These are phyloP conservation scores for Nemania diffusa DNA, from an alignment of 2,329 filamentous ascomycete genomes.

Conservation along the genomic window DNA sequence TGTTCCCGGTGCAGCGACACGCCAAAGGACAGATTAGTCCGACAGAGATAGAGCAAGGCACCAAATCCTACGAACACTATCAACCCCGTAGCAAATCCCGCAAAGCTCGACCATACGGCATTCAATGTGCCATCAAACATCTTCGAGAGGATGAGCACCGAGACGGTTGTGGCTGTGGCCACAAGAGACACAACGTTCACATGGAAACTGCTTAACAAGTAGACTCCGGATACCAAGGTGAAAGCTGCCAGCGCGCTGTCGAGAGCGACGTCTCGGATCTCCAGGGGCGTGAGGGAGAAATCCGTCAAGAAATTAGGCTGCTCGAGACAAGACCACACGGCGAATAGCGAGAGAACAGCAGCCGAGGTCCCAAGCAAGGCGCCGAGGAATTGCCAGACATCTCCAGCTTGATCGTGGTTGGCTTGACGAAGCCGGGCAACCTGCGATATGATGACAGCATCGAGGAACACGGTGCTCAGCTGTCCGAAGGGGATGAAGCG, in stretches of 20 bases:
- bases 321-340: constrained; percentile 47
- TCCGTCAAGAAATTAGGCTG: constrained; percentile 46
- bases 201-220: constrained; percentile 45
- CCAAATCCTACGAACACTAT: constrained; percentile 44
- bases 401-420: constrained; percentile 39
- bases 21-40: constrained; percentile 18
- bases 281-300: constrained; percentile 45
- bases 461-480: constrained; percentile 43
- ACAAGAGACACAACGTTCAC: constrained; percentile 46
- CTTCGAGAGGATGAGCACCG: constrained; percentile 43
- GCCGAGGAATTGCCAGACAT: constrained; percentile 42
- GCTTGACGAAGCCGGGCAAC: constrained; percentile 45
- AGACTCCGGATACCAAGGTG: constrained; percentile 44
- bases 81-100: constrained; percentile 37
- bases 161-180: constrained; percentile 40
- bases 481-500: constrained; percentile 48
- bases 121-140: constrained; percentile 41
- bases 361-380: constrained; percentile 42
- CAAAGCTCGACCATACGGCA: constrained; percentile 41
- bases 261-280: constrained; percentile 46
- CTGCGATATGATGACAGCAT: constrained; percentile 47
- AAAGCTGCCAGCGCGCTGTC: constrained; percentile 45
- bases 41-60: constrained; percentile 39
- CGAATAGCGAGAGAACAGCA: constrained; percentile 41
- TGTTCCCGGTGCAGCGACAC: constrained; percentile 25